Evolutionary conservation across 768 basidiomycete genomes (phyloP).

Genomic region (Pulveroboletus sp.): DNA sequence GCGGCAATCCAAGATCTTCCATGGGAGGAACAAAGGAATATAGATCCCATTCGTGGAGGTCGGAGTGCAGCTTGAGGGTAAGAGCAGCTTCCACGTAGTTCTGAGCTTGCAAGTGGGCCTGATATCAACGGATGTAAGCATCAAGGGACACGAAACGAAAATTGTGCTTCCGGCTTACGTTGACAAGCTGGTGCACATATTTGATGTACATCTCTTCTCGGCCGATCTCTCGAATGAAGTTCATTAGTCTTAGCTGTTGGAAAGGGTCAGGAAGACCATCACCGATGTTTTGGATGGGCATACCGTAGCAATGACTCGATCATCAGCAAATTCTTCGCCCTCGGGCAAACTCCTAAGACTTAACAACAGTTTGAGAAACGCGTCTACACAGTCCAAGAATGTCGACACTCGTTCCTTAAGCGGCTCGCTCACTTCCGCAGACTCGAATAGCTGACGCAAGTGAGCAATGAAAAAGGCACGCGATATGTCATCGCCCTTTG

Average conservation of each 20-base stretch:
- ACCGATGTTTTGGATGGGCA: conserved; percentile 9
- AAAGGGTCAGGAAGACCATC: conserved; percentile 7
- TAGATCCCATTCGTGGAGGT: conserved; percentile 89
- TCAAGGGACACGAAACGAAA: background rate
- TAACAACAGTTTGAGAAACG: conserved; percentile 88
- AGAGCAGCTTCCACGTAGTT: conserved; percentile 93
- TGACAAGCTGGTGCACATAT: conserved; percentile 93
- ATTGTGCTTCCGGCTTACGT: conserved; percentile 47
- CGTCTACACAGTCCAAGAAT: conserved; percentile 88
- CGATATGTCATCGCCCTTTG: conserved; percentile 87
- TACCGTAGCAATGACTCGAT: conserved; percentile 90
- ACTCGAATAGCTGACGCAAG: conserved; percentile 85
- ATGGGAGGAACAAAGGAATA: conserved; percentile 80
- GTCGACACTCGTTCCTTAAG: conserved; percentile 73
- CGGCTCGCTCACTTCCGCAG: conserved; percentile 74
- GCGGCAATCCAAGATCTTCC: conserved; percentile 86
- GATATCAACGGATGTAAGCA: conserved; percentile 19
- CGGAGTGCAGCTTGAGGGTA: conserved; percentile 90
- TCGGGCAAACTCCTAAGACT: conserved; percentile 87
- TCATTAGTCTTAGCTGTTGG: conserved; percentile 78
- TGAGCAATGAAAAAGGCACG: conserved; percentile 92
- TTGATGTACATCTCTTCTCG: conserved; percentile 93
- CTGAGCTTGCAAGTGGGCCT: conserved; percentile 88
- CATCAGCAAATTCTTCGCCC: conserved; percentile 92
- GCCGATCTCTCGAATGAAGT: conserved; percentile 89